phyloP scores from a whole-genome alignment of 2,329 filamentous ascomycete genomes.

The Leptographium lundbergii region DNA sequence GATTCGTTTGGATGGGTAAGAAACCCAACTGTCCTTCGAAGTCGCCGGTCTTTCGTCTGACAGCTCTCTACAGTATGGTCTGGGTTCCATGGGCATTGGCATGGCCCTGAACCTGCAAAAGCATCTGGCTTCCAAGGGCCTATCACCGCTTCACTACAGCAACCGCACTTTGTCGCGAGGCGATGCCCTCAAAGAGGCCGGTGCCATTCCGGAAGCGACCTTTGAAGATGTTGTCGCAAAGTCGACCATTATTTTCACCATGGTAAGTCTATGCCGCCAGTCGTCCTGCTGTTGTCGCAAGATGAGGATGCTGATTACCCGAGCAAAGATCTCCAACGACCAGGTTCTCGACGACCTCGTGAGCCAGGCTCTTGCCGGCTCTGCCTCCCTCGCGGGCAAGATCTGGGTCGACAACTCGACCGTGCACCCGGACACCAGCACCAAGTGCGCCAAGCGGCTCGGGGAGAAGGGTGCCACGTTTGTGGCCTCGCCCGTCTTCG shows the following conservation, averaged over 20 bases:
- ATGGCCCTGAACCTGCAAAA: constrained; percentile 5
- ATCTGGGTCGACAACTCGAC: constrained; percentile 4
- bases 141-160: constrained; percentile 2
- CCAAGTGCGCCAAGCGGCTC: not conserved
- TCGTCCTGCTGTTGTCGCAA: not conserved
- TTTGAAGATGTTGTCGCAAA: not conserved
- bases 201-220: not conserved
- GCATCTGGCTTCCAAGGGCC: constrained; percentile 1
- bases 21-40: not conserved
- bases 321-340: constrained; percentile 1
- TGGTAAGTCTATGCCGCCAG: not conserved
- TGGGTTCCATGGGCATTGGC: constrained; percentile 4
- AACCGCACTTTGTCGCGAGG: constrained; percentile 5
- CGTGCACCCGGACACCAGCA: constrained; percentile 1
- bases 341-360: not conserved
- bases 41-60: not conserved
- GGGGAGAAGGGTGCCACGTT: not conserved
- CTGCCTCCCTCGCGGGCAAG: not conserved
- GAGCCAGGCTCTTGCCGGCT: not conserved
- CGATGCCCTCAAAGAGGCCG: not conserved
- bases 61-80: not conserved
- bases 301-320: not conserved
- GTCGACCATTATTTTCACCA: constrained; percentile 2
- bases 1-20: constrained; percentile 4
- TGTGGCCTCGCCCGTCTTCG: constrained; percentile 5